Base-by-base conservation (phyloP, 305 asterid genomes). In the Fraxinus nigra region DNA sequence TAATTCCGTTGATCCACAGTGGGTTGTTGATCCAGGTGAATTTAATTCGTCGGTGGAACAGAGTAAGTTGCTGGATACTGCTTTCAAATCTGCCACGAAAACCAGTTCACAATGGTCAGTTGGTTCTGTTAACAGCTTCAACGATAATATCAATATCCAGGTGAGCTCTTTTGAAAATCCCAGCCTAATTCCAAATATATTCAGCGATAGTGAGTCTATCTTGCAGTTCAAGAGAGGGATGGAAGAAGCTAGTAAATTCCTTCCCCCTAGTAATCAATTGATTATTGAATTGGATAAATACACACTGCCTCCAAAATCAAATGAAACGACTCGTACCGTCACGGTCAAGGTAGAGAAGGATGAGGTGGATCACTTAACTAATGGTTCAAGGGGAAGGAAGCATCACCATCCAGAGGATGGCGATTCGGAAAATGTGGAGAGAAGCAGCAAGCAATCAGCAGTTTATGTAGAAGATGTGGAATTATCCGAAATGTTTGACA, bases 241-340 rank as follows among this genome's bases (percentile, higher is more conserved):
- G 95, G 99, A 93, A 87, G 99, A 94, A 90, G 99, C 98, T 51
- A 92, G 88, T 81, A 96, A 91, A 77, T 94, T 96, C 81, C 94
- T 96, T 79, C 98, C 98, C 0, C 72, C 87, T 51, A 84, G 80
- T 82, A 91, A 85, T 86, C 93, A 83, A 16, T 84, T 96, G 88
- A 79, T 89, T 79, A 89, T 94, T 51, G 97, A 94, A 88, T 84
- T 93, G 89, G 97, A 91, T 86, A 90, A 92, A 56, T 93, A 94
- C 78, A 83, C 86, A 3, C 86, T 96, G 80, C 98, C 97, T 69
- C 89, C 86, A 72, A 92, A 92, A 85, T 86, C 93, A 13, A 92
- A 87, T 26, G 90, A 88, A 76, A 82, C 69, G 48, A 76, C 88
- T 80, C 80, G 80, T 75, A 65, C n/a, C 22, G 8, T 28, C 75